A percentile compares a stretch with the other conserved stretches of the same genome.
Conservation (phyloP, 371 early-diverging fungal genomes). For the Rhizomucor miehei region DNA sequence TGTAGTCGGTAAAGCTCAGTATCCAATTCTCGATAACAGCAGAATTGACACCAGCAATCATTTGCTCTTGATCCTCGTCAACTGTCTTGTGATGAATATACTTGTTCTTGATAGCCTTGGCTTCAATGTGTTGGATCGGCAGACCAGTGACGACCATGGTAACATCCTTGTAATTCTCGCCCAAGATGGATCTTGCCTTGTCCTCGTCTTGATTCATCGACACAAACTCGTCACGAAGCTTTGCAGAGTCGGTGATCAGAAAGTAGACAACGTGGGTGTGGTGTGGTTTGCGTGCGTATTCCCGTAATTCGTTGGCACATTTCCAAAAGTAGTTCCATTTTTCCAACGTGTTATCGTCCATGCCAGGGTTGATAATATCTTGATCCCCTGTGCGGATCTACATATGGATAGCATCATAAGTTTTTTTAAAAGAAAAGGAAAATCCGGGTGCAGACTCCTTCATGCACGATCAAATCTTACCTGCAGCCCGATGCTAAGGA, state of each 20-base stretch:
- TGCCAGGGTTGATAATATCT: conserved; percentile 24
- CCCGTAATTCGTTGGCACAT: conserved; percentile 31
- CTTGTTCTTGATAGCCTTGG: conserved; percentile 30
- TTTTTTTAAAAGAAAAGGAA: background rate
- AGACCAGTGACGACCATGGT: conserved; percentile 44
- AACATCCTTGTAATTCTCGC: conserved; percentile 21
- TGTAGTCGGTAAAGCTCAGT: conserved; percentile 45
- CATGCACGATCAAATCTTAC: conserved; percentile 7
- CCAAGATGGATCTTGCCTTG: conserved; percentile 12
- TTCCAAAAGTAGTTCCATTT: conserved; percentile 31
- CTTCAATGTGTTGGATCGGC: conserved; percentile 49
- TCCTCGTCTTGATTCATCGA: conserved; percentile 19
- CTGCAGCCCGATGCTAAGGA: conserved; percentile 37
- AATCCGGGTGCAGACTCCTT: too few species aligned
- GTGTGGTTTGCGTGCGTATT: conserved; percentile 21
- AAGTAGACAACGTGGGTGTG: conserved; percentile 30
- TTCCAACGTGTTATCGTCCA: conserved; percentile 20
- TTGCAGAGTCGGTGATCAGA: conserved; percentile 28
- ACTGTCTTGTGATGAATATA: conserved; percentile 9
- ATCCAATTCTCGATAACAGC: conserved; percentile 56
- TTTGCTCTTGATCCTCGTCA: conserved; percentile 26
- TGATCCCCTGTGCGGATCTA: conserved; percentile 31
- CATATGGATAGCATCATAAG: background rate
- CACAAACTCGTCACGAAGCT: conserved; percentile 24
- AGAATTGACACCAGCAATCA: conserved; percentile 37